phyloP scores from a whole-genome alignment of 169 alveolate species.

The Plasmodium vivax region DNA sequence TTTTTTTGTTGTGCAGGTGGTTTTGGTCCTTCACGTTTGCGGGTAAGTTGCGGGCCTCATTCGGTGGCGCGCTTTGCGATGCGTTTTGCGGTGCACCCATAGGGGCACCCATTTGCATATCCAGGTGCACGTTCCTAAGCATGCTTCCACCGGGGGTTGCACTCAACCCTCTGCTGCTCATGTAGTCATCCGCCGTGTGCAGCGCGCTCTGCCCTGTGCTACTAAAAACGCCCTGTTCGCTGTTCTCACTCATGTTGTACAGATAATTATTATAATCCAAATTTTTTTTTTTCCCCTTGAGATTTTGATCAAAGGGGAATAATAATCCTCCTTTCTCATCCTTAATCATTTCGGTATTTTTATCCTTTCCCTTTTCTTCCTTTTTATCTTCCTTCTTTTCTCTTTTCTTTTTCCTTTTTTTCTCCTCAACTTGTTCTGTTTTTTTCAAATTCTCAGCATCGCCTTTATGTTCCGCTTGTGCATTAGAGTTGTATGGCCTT shows the following conservation, averaged over 20 bases:
- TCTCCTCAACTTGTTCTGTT: slow-evolving; percentile 26
- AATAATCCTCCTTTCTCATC: not conserved
- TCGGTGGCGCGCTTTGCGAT: not conserved
- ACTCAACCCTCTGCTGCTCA: not conserved
- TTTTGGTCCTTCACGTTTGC: not conserved
- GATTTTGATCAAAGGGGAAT: not conserved
- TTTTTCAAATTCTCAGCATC: slow-evolving; percentile 13
- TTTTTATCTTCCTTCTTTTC: slow-evolving; percentile 10
- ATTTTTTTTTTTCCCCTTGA: slow-evolving; percentile 14
- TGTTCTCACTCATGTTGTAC: not conserved
- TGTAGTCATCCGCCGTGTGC: not conserved
- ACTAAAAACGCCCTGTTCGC: not conserved
- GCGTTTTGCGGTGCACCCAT: not conserved
- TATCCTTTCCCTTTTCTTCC: not conserved
- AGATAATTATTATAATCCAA: slow-evolving; percentile 1
- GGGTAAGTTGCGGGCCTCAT: not conserved
- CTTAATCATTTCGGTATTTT: not conserved
- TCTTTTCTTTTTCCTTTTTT: slow-evolving; percentile 56
- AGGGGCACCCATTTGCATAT: not conserved
- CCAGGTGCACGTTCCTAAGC: not conserved
- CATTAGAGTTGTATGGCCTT: not conserved
- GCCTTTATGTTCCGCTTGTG: not conserved
- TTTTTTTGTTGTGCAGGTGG: not conserved
- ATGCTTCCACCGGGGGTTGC: not conserved
- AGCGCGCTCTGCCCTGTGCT: not conserved